Evolutionary conservation across 345 rosid species (phyloP).

Genomic region (Eucalyptus albens): DNA sequence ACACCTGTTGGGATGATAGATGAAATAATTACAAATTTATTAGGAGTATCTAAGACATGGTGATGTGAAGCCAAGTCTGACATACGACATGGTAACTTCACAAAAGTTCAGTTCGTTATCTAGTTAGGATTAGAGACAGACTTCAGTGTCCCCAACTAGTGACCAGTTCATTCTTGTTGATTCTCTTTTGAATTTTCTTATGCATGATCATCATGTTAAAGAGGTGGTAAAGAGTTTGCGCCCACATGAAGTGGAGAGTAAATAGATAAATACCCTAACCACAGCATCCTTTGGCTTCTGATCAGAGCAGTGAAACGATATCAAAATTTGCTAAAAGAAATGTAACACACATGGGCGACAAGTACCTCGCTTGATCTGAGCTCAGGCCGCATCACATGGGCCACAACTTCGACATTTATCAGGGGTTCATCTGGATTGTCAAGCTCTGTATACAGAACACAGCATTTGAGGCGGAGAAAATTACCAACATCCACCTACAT

Average conservation of each 20-base stretch:
- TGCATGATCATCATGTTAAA: background rate
- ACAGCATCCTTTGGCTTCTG: background rate
- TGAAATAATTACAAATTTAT: background rate
- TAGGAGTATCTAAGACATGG: background rate
- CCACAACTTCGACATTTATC: constrained; percentile 70
- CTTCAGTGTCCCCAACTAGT: background rate
- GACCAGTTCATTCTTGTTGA: background rate
- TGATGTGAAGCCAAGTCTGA: background rate
- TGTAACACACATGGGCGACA: background rate
- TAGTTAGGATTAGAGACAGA: background rate
- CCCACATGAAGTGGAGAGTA: background rate
- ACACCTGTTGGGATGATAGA: constrained; percentile 26
- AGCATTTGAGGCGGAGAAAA: constrained; percentile 80
- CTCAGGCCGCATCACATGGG: constrained; percentile 76
- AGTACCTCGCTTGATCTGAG: constrained; percentile 66
- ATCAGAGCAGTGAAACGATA: background rate
- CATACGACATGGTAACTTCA: background rate
- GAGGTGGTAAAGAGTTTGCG: background rate
- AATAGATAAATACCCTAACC: background rate
- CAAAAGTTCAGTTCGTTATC: background rate
- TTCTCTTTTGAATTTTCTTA: background rate
- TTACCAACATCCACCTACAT: constrained; percentile 79
- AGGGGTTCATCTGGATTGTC: constrained; percentile 38
- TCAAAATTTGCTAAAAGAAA: background rate
- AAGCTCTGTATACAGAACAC: constrained; percentile 62